Base-by-base conservation (phyloP, 2,329 filamentous ascomycete species). In the Thermochaetoides dissita region DNA sequence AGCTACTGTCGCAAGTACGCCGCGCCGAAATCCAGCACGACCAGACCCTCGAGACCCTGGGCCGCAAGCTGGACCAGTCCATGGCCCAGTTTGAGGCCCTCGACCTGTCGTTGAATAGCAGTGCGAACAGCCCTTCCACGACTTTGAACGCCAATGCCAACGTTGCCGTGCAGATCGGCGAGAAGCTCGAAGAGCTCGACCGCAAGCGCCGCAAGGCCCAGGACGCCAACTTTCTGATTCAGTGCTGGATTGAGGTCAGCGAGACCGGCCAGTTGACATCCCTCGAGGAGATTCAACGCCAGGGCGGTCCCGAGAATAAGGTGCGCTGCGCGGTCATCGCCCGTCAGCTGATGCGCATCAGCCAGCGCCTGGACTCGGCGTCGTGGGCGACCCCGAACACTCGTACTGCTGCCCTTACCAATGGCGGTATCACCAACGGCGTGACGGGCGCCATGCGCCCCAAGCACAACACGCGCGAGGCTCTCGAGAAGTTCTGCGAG, bases 401-500 rank as follows among this genome's bases (percentile, higher is more conserved):
- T 53, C 17, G 17, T 24, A 24, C 17, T 24, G 17, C 17, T 5
- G 71, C 71, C n/a, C 55, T 62, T 41, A 62, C 64, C 30, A 58
- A 62, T 7, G 71, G 72, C 41, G 66, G 68, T 7, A 61, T 67
- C 42, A 62, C 64, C 9, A 76, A 74, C 45, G 71, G 71, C 8
- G 59, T 63, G 34, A 58, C 60, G 10, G 59, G 63, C 35, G 62
- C 59, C 45, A 62, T 59, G 49, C 66, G 68, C 49, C 17, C 17
- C 17, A 66, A 60, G 8, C 66, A 76, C 55, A 77, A 89, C 56
- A 91, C 86, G 2, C 76, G 86, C 49, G 88, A 95, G 59, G 76
- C 93, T 10, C 82, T 98, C 43, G 91, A 98, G 62, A 95, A 94
- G 59, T 98, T 96, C 61, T 84, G 88, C 28, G 91, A 98, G 60